These are phyloP conservation scores for Scedosporium minutisporum DNA, from an alignment of 2,329 filamentous ascomycete species.

Conservation along the genomic window DNA sequence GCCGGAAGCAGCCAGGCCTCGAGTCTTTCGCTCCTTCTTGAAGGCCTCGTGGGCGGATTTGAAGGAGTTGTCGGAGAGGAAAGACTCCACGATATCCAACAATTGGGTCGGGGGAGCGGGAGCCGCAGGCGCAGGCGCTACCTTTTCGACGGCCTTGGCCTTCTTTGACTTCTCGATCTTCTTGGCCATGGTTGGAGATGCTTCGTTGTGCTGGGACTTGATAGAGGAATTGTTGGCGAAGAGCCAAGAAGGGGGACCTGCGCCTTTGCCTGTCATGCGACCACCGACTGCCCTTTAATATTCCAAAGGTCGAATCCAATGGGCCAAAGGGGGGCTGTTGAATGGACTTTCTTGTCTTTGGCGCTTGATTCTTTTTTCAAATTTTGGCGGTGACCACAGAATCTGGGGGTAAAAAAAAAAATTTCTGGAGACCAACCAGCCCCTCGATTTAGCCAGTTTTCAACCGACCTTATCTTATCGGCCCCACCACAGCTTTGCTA, in stretches of 20 bases:
- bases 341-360: neutral
- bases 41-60: slow-evolving; percentile 51
- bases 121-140: slow-evolving; percentile 12
- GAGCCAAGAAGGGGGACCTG: slow-evolving; percentile 29
- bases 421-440: neutral
- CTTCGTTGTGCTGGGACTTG: slow-evolving; percentile 11
- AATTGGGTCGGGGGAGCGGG: slow-evolving; percentile 43
- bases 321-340: neutral
- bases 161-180: slow-evolving; percentile 14
- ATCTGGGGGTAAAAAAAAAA: neutral
- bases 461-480: neutral
- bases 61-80: slow-evolving; percentile 59
- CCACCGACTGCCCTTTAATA: neutral
- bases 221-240: slow-evolving; percentile 29
- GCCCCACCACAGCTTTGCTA: neutral
- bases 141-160: slow-evolving; percentile 11
- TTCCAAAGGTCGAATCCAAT: neutral
- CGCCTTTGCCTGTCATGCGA: neutral
- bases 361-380: neutral
- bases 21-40: slow-evolving; percentile 49
- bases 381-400: neutral
- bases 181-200: slow-evolving; percentile 23
- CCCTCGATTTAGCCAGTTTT: neutral
- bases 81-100: slow-evolving; percentile 56
- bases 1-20: slow-evolving; percentile 32